Base-by-base conservation (phyloP, 805 yeast species). In the Metschnikowia vanudenii region DNA sequence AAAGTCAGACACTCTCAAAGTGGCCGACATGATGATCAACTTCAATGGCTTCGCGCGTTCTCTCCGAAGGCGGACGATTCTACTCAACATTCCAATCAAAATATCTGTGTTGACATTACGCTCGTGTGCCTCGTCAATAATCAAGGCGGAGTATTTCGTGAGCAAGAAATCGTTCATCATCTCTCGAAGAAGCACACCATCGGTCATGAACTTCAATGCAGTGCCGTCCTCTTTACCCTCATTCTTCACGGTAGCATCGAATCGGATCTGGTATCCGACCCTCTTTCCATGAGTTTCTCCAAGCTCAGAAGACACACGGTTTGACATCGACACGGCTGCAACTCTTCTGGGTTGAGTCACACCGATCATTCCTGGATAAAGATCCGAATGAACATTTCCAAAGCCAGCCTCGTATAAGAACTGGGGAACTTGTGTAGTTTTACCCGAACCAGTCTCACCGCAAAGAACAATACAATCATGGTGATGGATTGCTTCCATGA, bases 361-460 rank as follows among this genome's bases (percentile, higher is more conserved):
- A 47, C 97, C 99, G 57, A 94, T 88, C 91, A 92, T 85, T 1
- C 98, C 98, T 0, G 96, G 92, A 41, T 63, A 63, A 13, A 57
- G 43, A 16, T 65, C 61, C 11, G 82, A 80, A 7, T 80, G 81
- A 6, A 81, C 69, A 7, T 76, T 74, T 4, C 97, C 97, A 61
- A 85, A 92, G 1, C 98, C 98, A 0, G 96, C 81, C 66, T 94
- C 99, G 60, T 82, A 89, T 37, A 94, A 67, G 59, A 94, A 94
- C 63, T 94, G 99, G 0, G 99, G 99, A 4, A 94, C 91, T 67
- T 94, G 99, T 0, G 99, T 94, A 1, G 99, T 94, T 64, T 94
- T 94, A 67, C 99, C 99, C 2, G 97, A 90, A 57, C 99, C 99
- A 1, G 99, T 94, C 58, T 91, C 98, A 74, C 99, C 99, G 70